These are phyloP conservation scores for Blastocystis sp. DNA, from an alignment of 352 stramenopile genomes.

Conservation along the genomic window DNA sequence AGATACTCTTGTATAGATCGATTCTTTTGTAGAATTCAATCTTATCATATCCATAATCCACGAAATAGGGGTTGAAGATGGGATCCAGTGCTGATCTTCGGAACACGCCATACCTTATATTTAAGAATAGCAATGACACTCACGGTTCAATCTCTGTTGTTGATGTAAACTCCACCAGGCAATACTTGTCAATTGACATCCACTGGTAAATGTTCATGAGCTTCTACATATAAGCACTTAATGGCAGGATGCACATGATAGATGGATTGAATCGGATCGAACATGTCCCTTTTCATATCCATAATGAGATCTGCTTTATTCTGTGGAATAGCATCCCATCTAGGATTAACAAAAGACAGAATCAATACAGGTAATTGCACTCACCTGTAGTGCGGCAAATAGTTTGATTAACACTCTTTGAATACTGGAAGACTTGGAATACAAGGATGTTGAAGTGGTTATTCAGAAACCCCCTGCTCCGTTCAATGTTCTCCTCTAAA, in stretches of 20 bases:
- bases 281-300: neutral
- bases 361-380: neutral
- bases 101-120: neutral
- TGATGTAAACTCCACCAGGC: neutral
- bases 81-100: neutral
- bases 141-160: neutral
- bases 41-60: constrained; percentile 1
- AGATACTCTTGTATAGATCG: neutral
- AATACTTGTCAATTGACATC: neutral
- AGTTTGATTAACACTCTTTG: neutral
- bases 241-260: neutral
- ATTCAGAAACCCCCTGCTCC: neutral
- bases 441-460: neutral
- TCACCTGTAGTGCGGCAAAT: neutral
- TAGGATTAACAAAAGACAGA: neutral
- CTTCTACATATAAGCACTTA: neutral
- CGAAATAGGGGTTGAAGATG: neutral
- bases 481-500: neutral
- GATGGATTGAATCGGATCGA: neutral
- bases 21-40: neutral
- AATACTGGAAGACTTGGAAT: neutral
- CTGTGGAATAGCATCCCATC: neutral
- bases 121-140: neutral
- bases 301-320: neutral
- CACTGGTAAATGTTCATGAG: neutral